A percentile compares a stretch with the other conserved stretches of the same genome.
Conservation (phyloP, 192 early-diverging fungal genomes). For the Coemansia asiatica region DNA sequence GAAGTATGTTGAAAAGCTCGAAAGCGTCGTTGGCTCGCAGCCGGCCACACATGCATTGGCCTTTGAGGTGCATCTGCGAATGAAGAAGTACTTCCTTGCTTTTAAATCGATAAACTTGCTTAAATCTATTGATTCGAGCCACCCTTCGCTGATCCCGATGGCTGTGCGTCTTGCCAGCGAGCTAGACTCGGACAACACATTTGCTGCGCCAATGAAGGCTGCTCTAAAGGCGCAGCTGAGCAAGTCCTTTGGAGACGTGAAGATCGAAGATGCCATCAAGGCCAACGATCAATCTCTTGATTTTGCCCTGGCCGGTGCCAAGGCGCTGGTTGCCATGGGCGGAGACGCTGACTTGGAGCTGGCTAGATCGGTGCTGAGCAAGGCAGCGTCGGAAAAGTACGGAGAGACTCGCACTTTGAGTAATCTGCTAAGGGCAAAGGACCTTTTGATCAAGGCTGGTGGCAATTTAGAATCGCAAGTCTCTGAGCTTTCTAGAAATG, state of each 20-base stretch:
- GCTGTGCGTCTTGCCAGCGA: conserved; percentile 28
- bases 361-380: conserved; percentile 16
- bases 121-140: conserved; percentile 27
- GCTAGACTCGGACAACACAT: conserved; percentile 36
- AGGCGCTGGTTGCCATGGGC: conserved; percentile 30
- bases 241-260: conserved; percentile 40
- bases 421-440: conserved; percentile 24
- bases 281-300: conserved; percentile 16
- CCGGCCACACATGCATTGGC: conserved; percentile 34
- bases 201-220: conserved; percentile 53
- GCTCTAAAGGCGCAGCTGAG: conserved; percentile 43
- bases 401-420: conserved; percentile 29
- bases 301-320: conserved; percentile 20
- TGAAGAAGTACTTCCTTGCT: conserved; percentile 54
- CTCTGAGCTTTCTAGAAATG: conserved; percentile 15
- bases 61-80: conserved; percentile 52
- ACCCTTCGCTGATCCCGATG: conserved; percentile 38
- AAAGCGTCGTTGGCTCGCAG: conserved; percentile 20
- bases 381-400: conserved; percentile 20
- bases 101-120: conserved; percentile 50
- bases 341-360: conserved; percentile 15
- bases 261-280: conserved; percentile 20
- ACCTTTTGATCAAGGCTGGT: conserved; percentile 18
- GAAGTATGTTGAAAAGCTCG: conserved; percentile 74
- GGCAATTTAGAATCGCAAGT: conserved; percentile 19